A percentile compares a stretch with the other conserved stretches of the same genome.
Conservation (phyloP, 257 asterid species). For the Handroanthus guayacan region DNA sequence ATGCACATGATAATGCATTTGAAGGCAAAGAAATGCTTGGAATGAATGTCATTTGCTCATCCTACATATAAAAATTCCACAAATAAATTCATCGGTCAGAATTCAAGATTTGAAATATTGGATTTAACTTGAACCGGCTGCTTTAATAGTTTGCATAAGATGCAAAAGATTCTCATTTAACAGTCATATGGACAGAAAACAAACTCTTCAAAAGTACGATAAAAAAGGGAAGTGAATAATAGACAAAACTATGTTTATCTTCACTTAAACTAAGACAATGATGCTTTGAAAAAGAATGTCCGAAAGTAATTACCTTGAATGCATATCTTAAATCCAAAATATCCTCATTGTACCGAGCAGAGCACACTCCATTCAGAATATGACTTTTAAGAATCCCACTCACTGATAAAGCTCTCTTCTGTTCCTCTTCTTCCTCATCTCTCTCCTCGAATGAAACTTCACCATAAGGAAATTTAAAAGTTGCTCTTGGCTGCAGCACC, state of each 20-base stretch:
- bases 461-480: constrained; percentile 80
- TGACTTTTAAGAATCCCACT: constrained; percentile 67
- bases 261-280: neutral
- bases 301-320: constrained; percentile 66
- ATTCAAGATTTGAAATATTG: neutral
- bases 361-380: constrained; percentile 69
- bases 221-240: neutral
- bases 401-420: constrained; percentile 58
- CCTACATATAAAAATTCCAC: constrained; percentile 51
- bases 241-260: neutral
- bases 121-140: neutral
- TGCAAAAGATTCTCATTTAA: neutral
- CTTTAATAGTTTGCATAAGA: neutral
- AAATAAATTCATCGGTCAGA: constrained; percentile 24
- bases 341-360: constrained; percentile 80
- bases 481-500: constrained; percentile 79
- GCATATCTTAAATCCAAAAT: constrained; percentile 70
- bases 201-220: neutral
- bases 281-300: constrained; percentile 12
- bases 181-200: constrained; percentile 10
- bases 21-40: constrained; percentile 89
- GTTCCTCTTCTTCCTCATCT: constrained; percentile 73
- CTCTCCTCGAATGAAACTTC: constrained; percentile 81
- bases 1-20: constrained; percentile 74
- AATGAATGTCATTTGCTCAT: constrained; percentile 84